A percentile compares a stretch with the other conserved stretches of the same genome.
phyloP scores from a whole-genome alignment of 2,329 filamentous ascomycete species.

The Ciborinia camelliae region DNA sequence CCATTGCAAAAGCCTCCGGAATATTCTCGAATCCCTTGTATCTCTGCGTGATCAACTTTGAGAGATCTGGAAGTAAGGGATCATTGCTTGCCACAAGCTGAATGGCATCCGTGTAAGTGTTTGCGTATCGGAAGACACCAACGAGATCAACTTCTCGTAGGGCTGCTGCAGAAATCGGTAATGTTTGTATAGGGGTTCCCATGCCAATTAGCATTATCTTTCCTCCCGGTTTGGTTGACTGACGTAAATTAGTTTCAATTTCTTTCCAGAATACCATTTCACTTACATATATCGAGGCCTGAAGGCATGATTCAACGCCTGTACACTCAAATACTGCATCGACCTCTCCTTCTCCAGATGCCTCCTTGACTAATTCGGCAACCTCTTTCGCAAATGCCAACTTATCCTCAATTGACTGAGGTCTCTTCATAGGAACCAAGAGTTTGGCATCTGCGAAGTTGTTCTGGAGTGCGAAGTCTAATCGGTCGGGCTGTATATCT shows the following conservation, averaged over 20 bases:
- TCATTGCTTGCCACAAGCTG: constrained; percentile 75
- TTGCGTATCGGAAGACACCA: constrained; percentile 73
- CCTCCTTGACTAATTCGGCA: constrained; percentile 50
- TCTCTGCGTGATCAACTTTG: constrained; percentile 80
- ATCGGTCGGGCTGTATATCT: constrained; percentile 84
- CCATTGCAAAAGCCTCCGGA: constrained; percentile 82
- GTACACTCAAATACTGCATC: constrained; percentile 65
- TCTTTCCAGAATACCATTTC: constrained; percentile 52
- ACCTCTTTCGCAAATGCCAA: constrained; percentile 39
- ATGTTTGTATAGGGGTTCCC: constrained; percentile 72
- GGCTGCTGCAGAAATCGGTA: constrained; percentile 69
- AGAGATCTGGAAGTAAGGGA: constrained; percentile 63
- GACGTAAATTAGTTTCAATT: constrained; percentile 17
- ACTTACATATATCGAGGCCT: constrained; percentile 52
- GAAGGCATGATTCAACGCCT: constrained; percentile 54
- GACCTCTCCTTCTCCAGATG: constrained; percentile 50
- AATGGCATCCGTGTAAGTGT: constrained; percentile 88
- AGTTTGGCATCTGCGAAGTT: constrained; percentile 36
- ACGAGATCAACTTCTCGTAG: constrained; percentile 73
- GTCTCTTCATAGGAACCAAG: constrained; percentile 36
- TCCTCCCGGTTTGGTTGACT: constrained; percentile 64
- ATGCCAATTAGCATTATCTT: constrained; percentile 75
- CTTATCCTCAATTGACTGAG: constrained; percentile 35
- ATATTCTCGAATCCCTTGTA: constrained; percentile 77
- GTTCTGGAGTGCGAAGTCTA: constrained; percentile 64